Base-by-base conservation (phyloP, 2,329 filamentous ascomycete species). In the Penicillium verrucosum region DNA sequence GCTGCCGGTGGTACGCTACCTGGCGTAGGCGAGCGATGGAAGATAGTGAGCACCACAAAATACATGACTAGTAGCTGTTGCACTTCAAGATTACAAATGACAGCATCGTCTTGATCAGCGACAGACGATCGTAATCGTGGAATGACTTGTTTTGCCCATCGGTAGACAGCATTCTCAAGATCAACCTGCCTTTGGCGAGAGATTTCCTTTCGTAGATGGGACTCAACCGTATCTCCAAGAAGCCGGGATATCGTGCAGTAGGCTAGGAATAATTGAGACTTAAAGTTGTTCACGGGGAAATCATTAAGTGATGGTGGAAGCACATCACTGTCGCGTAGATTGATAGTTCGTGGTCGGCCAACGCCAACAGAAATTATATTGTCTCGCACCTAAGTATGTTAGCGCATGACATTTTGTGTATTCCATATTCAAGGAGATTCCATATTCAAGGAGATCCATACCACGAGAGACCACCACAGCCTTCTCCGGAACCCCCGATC, bases 391-490 rank as follows among this genome's bases (percentile, higher is more conserved):
- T 72, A 36, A 7, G 9, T 11, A 43, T 42, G 34, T 57, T 40
- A 61, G 55, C 18, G 45, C 8, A n/a, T 25, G 25, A 21, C 25
- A 5, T 4, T 16, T 11, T 1, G 7, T 32, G 34, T 10, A 21
- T 40, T 7, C 14, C 1, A 25, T 4, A 16, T 21, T 14, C 10
- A 49, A 9, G 4, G 12, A 25, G n/a, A 34, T 16, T 7, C 14
- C 1, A 25, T 4, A 16, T 21, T 14, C 10, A 49, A 9, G 4
- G 12, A 25, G n/a, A 34, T 16, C 56, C 73, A 63, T 46, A 75
- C 74, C 8, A 78, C 74, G 3, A 79, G 57, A 23, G 74, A 75
- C 77, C 76, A 78, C 76, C 75, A 79, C n/a, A 79, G 60, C 38
- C 75, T 67, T 48, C 71, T 71, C 37, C 75, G 67, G n/a, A 77